Percentiles rank a stretch among this genome's conserved stretches.
These are phyloP conservation scores for Sugiyamaella paludigena DNA, from an alignment of 1,139 yeast genomes.

Conservation along the genomic window DNA sequence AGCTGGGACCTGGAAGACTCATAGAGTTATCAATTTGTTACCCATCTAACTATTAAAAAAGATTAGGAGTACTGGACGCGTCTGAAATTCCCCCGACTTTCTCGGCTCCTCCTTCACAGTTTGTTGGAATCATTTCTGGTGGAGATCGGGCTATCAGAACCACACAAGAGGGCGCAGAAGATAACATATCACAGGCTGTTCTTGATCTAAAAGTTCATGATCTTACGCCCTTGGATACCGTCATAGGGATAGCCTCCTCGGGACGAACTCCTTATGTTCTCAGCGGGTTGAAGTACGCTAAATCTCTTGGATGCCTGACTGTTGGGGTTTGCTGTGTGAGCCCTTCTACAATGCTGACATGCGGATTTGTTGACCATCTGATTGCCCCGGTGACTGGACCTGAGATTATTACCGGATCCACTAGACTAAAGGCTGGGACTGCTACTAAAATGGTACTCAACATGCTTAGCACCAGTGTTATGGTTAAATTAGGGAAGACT, in stretches of 20 bases:
- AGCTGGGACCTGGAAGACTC: neutral
- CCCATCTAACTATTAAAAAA: neutral
- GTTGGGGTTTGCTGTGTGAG: slow-evolving; percentile 29
- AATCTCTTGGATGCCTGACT: slow-evolving; percentile 26
- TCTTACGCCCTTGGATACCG: slow-evolving; percentile 26
- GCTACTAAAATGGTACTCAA: slow-evolving; percentile 33
- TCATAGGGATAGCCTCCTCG: slow-evolving; percentile 33
- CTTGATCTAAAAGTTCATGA: slow-evolving; percentile 21
- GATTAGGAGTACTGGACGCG: slow-evolving; percentile 33
- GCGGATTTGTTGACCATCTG: slow-evolving; percentile 24
- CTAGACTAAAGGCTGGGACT: slow-evolving; percentile 34
- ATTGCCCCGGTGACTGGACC: slow-evolving; percentile 31
- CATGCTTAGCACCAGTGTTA: slow-evolving; percentile 30
- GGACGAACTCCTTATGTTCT: slow-evolving; percentile 34
- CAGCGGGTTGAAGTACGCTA: slow-evolving; percentile 26
- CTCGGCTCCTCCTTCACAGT: slow-evolving; percentile 33
- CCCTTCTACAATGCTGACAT: slow-evolving; percentile 24
- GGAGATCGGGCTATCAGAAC: slow-evolving; percentile 34
- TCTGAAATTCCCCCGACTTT: slow-evolving; percentile 38
- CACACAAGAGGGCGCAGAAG: slow-evolving; percentile 37
- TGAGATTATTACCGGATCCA: slow-evolving; percentile 31
- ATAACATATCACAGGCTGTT: slow-evolving; percentile 21
- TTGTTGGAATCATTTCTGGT: slow-evolving; percentile 36
- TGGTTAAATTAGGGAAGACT: slow-evolving; percentile 32
- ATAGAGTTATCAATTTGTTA: neutral